Conservation (phyloP, 768 basidiomycete species). For the Tylopilus plumbeoviolaceoides region DNA sequence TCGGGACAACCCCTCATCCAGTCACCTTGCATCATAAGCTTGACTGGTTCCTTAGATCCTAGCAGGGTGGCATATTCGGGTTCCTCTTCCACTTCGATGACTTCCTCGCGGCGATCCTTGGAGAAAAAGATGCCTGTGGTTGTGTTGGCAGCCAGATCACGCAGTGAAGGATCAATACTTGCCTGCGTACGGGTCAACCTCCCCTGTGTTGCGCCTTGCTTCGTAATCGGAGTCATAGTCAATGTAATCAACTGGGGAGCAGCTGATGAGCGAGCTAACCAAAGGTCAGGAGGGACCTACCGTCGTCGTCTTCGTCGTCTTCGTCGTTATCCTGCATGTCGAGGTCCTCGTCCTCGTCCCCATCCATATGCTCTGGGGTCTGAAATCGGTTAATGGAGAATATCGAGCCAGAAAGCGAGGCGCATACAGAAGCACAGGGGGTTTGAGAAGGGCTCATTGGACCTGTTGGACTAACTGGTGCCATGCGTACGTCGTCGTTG, state of each 20-base stretch:
- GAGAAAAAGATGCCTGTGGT: slow-evolving; percentile 87
- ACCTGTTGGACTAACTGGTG: slow-evolving; percentile 19
- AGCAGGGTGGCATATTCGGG: slow-evolving; percentile 49
- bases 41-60: slow-evolving; percentile 43
- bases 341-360: slow-evolving; percentile 49
- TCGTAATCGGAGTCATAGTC: slow-evolving; percentile 86
- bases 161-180: slow-evolving; percentile 13
- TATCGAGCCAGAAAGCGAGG: background rate
- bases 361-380: slow-evolving; percentile 59
- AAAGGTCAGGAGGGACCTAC: slow-evolving; percentile 23
- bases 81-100: slow-evolving; percentile 87
- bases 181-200: slow-evolving; percentile 90
- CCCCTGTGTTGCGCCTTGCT: slow-evolving; percentile 40
- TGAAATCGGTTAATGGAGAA: slow-evolving; percentile 23
- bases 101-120: slow-evolving; percentile 87
- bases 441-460: slow-evolving; percentile 29
- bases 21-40: slow-evolving; percentile 81
- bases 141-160: slow-evolving; percentile 5
- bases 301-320: slow-evolving; percentile 56
- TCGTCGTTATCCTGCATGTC: slow-evolving; percentile 48
- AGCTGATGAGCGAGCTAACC: slow-evolving; percentile 7
- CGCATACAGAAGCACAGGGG: slow-evolving; percentile 23
- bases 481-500: slow-evolving; percentile 51
- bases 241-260: slow-evolving; percentile 47
- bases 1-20: slow-evolving; percentile 99